Evolutionary conservation across 805 yeast species (phyloP).

Genomic region (Candida ortonii): DNA sequence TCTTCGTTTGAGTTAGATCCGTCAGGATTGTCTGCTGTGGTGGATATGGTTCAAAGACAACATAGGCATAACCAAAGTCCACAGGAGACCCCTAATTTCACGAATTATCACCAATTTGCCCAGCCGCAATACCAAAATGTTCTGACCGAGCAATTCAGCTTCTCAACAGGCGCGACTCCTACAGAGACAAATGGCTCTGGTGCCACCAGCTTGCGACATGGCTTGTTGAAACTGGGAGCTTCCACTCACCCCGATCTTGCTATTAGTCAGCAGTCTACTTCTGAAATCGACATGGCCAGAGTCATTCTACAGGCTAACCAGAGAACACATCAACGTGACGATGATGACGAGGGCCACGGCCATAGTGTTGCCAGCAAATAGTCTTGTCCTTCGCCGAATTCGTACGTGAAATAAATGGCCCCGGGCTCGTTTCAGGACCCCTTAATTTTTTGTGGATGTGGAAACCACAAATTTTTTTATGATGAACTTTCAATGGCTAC

Average conservation of each 20-base stretch:
- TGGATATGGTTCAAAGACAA: slow-evolving; percentile 50
- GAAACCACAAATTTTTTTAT: too few relatives aligned
- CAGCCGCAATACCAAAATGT: slow-evolving; percentile 13
- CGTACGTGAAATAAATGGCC: too few relatives aligned
- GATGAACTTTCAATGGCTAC: too few relatives aligned
- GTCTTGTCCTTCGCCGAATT: too few relatives aligned
- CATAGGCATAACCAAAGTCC: slow-evolving; percentile 18
- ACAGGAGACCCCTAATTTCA: too few relatives aligned
- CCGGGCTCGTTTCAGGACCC: too few relatives aligned
- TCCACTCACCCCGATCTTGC: not conserved
- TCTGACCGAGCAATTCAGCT: slow-evolving; percentile 7
- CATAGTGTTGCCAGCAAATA: too few relatives aligned
- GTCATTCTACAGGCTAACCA: slow-evolving; percentile 10
- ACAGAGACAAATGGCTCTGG: slow-evolving; percentile 36
- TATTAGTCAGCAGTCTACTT: slow-evolving; percentile 3
- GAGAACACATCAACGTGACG: not conserved
- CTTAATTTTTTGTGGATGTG: too few relatives aligned
- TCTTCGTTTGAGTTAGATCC: slow-evolving; percentile 30
- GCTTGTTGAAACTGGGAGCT: not conserved
- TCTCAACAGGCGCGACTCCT: slow-evolving; percentile 56
- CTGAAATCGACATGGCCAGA: slow-evolving; percentile 16
- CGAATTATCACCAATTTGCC: slow-evolving; percentile 13
- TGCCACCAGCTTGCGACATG: too few relatives aligned
- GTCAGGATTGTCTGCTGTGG: slow-evolving; percentile 51
- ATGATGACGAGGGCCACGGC: not conserved